Evolutionary conservation across 2,329 filamentous ascomycete genomes (phyloP).

Genomic region (Exophiala dermatitidis): DNA sequence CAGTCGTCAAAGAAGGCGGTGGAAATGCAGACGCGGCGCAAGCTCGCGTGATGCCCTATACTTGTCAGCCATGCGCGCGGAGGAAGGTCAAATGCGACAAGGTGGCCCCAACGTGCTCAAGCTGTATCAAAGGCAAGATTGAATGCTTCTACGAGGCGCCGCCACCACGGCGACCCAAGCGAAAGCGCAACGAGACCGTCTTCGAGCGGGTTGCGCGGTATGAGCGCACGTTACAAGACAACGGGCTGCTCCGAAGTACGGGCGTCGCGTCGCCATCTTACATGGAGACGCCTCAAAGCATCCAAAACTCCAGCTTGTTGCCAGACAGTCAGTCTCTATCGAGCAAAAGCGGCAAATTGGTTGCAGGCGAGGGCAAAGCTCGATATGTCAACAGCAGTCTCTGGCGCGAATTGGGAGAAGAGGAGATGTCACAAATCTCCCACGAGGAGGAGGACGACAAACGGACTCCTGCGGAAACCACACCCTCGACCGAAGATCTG

Average conservation of each 20-base stretch:
- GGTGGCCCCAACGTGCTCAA: not conserved
- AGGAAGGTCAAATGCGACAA: constrained; percentile 4
- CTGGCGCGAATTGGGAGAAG: not conserved
- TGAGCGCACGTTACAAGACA: not conserved
- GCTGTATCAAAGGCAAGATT: not conserved
- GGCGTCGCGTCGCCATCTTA: not conserved
- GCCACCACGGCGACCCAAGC: not conserved
- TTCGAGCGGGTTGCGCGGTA: not conserved
- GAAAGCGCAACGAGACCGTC: not conserved
- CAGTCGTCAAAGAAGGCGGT: no score
- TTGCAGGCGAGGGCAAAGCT: not conserved
- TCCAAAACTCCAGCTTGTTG: no score
- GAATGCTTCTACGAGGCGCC: constrained; percentile 2
- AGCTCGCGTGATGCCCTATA: constrained; percentile 1
- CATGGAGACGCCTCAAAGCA: not conserved
- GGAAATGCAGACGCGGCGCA: not conserved
- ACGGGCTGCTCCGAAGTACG: not conserved
- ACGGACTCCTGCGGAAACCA: not conserved
- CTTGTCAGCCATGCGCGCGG: not conserved
- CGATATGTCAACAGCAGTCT: not conserved
- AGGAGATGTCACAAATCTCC: not conserved
- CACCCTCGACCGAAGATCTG: not conserved
- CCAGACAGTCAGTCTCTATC: not conserved
- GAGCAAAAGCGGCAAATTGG: not conserved
- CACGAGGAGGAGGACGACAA: not conserved